Evolutionary conservation across 257 asterid genomes (phyloP).

Genomic region (Euphrasia confusa): DNA sequence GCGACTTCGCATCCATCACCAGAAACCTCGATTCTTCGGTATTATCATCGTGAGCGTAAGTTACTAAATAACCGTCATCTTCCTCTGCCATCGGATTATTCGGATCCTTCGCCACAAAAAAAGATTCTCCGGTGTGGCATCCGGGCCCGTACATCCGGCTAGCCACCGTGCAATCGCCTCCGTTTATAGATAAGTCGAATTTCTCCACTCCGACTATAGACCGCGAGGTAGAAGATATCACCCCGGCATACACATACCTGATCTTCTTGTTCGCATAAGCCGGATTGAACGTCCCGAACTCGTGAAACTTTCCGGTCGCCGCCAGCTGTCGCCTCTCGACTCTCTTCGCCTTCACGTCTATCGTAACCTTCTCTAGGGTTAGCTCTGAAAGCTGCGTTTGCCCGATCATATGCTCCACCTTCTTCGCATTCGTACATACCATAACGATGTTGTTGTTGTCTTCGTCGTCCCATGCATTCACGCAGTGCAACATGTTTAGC

Average conservation of each 20-base stretch:
- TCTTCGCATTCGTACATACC: not conserved
- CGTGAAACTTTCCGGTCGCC: not conserved
- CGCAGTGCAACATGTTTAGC: not conserved
- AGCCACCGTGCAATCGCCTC: not conserved
- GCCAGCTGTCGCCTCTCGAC: not conserved
- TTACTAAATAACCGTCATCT: conserved; percentile 4
- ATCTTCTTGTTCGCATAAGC: not conserved
- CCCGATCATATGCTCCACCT: not conserved
- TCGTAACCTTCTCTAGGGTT: not conserved
- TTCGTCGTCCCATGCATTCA: not conserved
- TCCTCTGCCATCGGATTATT: not conserved
- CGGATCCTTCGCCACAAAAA: conserved; percentile 1
- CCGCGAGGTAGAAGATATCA: not conserved
- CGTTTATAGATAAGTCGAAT: not conserved
- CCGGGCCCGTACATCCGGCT: not conserved
- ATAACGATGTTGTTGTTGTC: not conserved
- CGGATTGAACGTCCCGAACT: not conserved
- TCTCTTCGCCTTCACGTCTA: not conserved
- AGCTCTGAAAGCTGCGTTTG: not conserved
- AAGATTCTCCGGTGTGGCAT: not conserved
- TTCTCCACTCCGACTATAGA: not conserved
- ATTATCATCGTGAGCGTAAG: not conserved
- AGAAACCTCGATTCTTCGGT: not conserved
- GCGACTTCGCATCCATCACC: not conserved
- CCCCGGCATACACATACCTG: not conserved